These are phyloP conservation scores for Patellifolia procumbens DNA, from an alignment of 179 eudicot genomes.

Conservation along the genomic window DNA sequence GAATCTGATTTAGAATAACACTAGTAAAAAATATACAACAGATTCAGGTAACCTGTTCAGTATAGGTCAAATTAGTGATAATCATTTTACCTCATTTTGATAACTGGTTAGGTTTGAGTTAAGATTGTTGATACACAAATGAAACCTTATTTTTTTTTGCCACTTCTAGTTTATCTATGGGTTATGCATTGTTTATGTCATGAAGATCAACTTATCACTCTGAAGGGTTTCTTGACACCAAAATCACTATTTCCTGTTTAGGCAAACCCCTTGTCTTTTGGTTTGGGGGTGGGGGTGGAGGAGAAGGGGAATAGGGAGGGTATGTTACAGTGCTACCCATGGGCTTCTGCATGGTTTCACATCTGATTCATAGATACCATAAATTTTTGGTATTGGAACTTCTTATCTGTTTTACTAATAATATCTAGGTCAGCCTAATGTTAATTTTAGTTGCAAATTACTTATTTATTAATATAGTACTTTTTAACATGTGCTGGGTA, in stretches of 20 bases:
- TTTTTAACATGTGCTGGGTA: too few relatives aligned
- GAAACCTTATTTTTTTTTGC: not conserved
- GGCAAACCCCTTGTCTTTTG: not conserved
- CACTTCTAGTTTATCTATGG: not conserved
- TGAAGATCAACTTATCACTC: not conserved
- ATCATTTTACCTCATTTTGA: not conserved
- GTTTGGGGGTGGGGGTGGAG: not conserved
- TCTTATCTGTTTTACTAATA: not conserved
- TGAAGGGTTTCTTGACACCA: not conserved
- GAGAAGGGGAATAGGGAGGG: not conserved
- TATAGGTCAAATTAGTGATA: too few relatives aligned
- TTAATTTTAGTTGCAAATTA: not conserved
- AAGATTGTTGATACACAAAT: not conserved
- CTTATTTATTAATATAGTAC: not conserved
- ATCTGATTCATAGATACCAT: not conserved
- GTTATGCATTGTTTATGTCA: not conserved
- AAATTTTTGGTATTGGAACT: not conserved
- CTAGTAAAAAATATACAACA: too few relatives aligned
- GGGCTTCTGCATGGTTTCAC: not conserved
- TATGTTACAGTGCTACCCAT: too few relatives aligned
- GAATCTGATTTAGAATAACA: too few relatives aligned
- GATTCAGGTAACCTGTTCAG: too few relatives aligned
- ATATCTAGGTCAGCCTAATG: not conserved
- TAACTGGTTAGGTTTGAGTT: not conserved
- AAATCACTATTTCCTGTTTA: not conserved